These are phyloP conservation scores for Fraxinus ornus DNA, from an alignment of 305 asterid species.

Conservation along the genomic window DNA sequence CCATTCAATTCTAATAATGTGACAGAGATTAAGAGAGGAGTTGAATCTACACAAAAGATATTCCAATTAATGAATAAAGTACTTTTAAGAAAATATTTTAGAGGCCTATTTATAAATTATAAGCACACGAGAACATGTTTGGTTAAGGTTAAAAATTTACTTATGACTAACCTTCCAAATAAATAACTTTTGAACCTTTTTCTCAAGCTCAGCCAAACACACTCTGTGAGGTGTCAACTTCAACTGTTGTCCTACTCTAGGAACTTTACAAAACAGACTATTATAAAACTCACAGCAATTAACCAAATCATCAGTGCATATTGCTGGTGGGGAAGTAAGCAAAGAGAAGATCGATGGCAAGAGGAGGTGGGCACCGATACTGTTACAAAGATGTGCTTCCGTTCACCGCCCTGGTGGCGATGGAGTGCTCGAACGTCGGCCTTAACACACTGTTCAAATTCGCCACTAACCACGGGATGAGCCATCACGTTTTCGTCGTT, in stretches of 20 bases:
- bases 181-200: not conserved
- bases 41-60: not conserved
- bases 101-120: not conserved
- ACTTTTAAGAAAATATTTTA: not conserved
- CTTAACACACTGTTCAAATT: constrained; percentile 73
- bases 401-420: constrained; percentile 57
- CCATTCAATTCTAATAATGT: not conserved
- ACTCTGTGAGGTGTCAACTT: not conserved
- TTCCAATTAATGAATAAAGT: not conserved
- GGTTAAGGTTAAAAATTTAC: not conserved
- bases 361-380: constrained; percentile 27
- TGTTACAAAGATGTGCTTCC: constrained; percentile 60
- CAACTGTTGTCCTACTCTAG: not conserved
- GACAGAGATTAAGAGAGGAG: not conserved
- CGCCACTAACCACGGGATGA: constrained; percentile 70
- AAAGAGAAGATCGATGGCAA: constrained; percentile 28
- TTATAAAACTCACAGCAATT: not conserved
- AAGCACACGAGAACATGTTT: not conserved
- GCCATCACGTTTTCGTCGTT: constrained; percentile 69
- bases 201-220: not conserved
- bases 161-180: not conserved
- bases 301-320: not conserved
- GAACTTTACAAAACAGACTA: not conserved
- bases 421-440: constrained; percentile 76
- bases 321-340: not conserved